Evolutionary conservation across 139 green algal species (phyloP).

Genomic region (Tetradesmus lagerheimii): DNA sequence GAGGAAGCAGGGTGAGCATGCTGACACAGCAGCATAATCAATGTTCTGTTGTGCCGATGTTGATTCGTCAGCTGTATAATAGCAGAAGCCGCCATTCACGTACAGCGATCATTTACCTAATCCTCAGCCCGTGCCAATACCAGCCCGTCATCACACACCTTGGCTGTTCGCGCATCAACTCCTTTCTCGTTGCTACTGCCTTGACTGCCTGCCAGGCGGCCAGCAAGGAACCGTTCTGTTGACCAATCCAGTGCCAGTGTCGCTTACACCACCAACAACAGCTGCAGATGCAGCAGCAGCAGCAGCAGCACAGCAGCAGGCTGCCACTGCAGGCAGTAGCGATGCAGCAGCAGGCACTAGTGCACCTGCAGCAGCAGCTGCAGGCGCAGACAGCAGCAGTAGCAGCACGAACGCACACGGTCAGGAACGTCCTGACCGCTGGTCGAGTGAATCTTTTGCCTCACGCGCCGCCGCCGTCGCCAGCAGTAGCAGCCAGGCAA

Average conservation of each 20-base stretch:
- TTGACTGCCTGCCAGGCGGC: not conserved
- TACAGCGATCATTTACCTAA: too few species aligned
- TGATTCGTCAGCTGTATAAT: too few species aligned
- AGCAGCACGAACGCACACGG: too few species aligned
- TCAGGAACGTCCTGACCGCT: too few species aligned
- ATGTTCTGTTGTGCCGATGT: too few species aligned
- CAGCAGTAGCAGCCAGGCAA: not conserved
- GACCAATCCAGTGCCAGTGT: not conserved
- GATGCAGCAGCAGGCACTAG: not conserved
- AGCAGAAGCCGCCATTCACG: too few species aligned
- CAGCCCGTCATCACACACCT: too few species aligned
- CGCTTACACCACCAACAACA: not conserved
- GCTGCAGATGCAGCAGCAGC: not conserved
- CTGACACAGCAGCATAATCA: not conserved
- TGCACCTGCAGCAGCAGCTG: slow-evolving; percentile 19
- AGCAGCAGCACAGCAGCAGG: slow-evolving; percentile 6
- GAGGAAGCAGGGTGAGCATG: not conserved
- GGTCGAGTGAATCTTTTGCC: too few species aligned
- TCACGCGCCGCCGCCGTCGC: too few species aligned
- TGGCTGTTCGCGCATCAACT: too few species aligned
- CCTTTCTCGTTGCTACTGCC: too few species aligned
- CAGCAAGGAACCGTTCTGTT: not conserved
- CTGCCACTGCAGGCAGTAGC: not conserved
- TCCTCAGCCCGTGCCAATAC: too few species aligned
- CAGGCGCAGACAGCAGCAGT: slow-evolving; percentile 24